Evolutionary conservation across 2,329 filamentous ascomycete species (phyloP).

Genomic region (Calonectria hongkongensis): DNA sequence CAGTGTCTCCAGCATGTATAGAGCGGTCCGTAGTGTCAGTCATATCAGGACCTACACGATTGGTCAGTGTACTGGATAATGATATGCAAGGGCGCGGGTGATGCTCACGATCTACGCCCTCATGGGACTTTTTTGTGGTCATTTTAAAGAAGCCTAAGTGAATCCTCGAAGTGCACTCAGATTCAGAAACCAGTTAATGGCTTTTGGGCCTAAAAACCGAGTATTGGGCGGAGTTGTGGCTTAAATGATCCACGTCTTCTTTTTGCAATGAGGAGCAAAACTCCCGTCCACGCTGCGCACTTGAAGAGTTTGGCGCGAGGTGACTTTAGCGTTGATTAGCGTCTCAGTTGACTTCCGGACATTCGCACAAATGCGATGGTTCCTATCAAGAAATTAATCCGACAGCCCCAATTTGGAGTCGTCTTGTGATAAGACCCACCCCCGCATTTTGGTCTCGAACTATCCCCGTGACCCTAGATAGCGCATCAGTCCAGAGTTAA

Average conservation of each 20-base stretch:
- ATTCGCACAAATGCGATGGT: not conserved
- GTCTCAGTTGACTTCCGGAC: not conserved
- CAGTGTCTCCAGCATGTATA: not conserved
- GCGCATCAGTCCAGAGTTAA: not conserved
- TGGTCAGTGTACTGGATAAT: not conserved
- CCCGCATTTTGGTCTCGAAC: not conserved
- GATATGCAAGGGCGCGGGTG: too few relatives aligned
- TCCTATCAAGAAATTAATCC: conserved; percentile 9
- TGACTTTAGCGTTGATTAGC: not conserved
- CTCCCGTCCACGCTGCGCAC: not conserved
- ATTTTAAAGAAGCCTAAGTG: not conserved
- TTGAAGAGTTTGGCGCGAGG: not conserved
- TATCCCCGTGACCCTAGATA: not conserved
- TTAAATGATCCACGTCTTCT: not conserved
- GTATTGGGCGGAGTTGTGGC: not conserved
- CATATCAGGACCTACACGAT: not conserved
- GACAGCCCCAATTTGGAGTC: not conserved
- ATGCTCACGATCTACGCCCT: not conserved
- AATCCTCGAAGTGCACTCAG: too few relatives aligned
- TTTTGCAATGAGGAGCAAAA: not conserved
- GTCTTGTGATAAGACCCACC: not conserved
- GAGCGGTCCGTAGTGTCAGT: not conserved
- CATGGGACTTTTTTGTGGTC: not conserved
- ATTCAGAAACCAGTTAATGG: too few relatives aligned
- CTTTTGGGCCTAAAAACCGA: too few relatives aligned